A percentile compares a stretch with the other conserved stretches of the same genome.
phyloP scores from a whole-genome alignment of 495 filamentous ascomycete species.

The Penicillium coffeae region DNA sequence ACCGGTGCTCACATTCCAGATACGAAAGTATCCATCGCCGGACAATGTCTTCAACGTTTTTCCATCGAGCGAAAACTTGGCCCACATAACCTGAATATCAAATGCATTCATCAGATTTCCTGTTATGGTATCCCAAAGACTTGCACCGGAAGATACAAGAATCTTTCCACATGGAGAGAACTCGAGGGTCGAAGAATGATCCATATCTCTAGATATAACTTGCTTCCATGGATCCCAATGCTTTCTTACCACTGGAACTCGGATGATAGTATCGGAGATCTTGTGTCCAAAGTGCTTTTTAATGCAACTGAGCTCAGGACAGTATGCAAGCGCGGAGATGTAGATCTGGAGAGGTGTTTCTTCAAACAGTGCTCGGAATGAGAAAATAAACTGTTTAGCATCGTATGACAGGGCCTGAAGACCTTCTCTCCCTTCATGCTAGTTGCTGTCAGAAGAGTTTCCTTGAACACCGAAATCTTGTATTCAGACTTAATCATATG shows the following conservation, averaged over 20 bases:
- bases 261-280: background rate
- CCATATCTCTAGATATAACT: background rate
- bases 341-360: background rate
- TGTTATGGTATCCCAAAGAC: background rate
- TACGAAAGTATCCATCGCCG: background rate
- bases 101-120: background rate
- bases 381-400: background rate
- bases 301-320: background rate
- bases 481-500: background rate
- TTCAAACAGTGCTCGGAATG: background rate
- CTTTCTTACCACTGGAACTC: background rate
- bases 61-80: background rate
- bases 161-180: constrained; percentile 4
- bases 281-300: background rate
- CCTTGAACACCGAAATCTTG: no score
- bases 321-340: background rate
- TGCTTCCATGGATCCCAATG: background rate
- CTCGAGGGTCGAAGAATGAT: background rate
- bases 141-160: background rate
- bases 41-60: background rate
- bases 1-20: background rate
- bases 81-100: background rate
- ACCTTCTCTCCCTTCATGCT: background rate
- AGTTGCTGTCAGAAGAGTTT: background rate
- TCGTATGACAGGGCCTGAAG: background rate